Conservation (phyloP, 371 early-diverging fungal species). For the Syncephalis fuscata region DNA sequence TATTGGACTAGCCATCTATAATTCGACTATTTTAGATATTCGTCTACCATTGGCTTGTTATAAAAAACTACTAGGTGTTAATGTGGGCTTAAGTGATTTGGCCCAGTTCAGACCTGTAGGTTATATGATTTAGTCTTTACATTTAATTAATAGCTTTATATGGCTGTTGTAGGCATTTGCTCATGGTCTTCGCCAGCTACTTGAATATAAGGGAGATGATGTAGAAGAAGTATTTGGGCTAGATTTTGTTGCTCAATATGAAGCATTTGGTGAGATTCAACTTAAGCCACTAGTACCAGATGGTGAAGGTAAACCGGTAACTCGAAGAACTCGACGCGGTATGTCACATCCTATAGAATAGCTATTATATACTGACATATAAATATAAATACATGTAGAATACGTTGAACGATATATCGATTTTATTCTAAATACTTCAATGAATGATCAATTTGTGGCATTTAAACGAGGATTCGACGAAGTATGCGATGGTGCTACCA, state of each 20-base stretch:
- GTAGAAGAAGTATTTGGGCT: constrained; percentile 75
- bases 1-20: constrained; percentile 86
- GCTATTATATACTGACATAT: not conserved
- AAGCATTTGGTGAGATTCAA: constrained; percentile 55
- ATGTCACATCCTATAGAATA: not conserved
- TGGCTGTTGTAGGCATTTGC: constrained; percentile 31
- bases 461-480: constrained; percentile 85
- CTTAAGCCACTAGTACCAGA: constrained; percentile 50
- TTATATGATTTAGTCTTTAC: not conserved
- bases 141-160: not conserved
- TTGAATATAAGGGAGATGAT: constrained; percentile 65
- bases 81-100: constrained; percentile 38
- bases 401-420: constrained; percentile 74
- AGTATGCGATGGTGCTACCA: constrained; percentile 81
- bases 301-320: constrained; percentile 59
- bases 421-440: constrained; percentile 57
- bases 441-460: constrained; percentile 71
- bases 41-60: constrained; percentile 82
- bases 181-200: constrained; percentile 62
- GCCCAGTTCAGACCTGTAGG: constrained; percentile 28
- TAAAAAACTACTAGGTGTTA: constrained; percentile 72
- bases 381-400: constrained; percentile 20
- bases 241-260: constrained; percentile 62
- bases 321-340: constrained; percentile 36
- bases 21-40: constrained; percentile 79